phyloP scores from a whole-genome alignment of 768 basidiomycete genomes.

The Royoungia palumana region DNA sequence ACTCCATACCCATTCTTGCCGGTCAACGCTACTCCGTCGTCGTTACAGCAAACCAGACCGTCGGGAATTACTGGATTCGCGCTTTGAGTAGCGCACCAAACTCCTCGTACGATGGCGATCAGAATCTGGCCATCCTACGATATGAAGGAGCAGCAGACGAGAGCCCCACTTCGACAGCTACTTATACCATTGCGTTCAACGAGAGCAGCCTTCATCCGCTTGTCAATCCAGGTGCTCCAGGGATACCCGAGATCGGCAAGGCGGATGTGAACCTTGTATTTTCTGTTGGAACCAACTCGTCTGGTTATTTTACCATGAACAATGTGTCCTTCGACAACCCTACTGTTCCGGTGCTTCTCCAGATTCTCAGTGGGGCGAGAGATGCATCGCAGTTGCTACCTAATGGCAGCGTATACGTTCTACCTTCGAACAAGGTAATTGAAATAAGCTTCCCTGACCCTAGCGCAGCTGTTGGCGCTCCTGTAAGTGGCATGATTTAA shows the following conservation, averaged over 20 bases:
- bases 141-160: conserved; percentile 39
- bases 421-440: conserved; percentile 42
- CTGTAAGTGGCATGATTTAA: conserved; percentile 12
- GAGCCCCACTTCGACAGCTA: conserved; percentile 37
- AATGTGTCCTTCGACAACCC: conserved; percentile 36
- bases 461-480: conserved; percentile 21
- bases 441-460: conserved; percentile 42
- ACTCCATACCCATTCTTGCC: conserved; percentile 30
- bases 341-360: conserved; percentile 47
- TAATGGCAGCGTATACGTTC: conserved; percentile 39
- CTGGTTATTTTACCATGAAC: conserved; percentile 21
- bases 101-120: conserved; percentile 31
- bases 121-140: conserved; percentile 49
- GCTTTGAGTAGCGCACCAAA: conserved; percentile 33
- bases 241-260: conserved; percentile 31
- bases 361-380: conserved; percentile 49
- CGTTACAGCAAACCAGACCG: conserved; percentile 39
- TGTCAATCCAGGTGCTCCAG: conserved; percentile 33
- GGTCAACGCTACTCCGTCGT: conserved; percentile 42
- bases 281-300: neutral
- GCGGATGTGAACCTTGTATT: conserved; percentile 37
- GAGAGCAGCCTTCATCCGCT: conserved; percentile 41
- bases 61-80: conserved; percentile 54
- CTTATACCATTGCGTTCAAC: conserved; percentile 26
- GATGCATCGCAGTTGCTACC: conserved; percentile 45